phyloP scores from a whole-genome alignment of 257 asterid genomes.

The Rubia yunnanensis region DNA sequence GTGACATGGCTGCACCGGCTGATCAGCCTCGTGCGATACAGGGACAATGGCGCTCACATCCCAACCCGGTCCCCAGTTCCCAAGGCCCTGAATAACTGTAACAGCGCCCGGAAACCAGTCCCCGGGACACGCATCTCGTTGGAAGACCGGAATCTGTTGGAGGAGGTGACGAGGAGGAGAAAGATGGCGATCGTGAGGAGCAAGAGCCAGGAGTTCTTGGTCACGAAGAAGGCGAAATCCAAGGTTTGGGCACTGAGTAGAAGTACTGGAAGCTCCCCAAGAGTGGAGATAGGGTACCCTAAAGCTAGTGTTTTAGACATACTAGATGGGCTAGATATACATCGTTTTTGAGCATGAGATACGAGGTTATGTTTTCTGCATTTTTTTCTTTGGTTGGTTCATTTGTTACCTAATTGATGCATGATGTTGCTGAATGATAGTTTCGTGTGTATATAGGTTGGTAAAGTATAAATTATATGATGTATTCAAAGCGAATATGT shows the following conservation, averaged over 20 bases:
- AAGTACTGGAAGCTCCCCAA: constrained; percentile 75
- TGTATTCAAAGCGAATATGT: background rate
- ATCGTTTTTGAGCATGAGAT: constrained; percentile 29
- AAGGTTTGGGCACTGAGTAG: constrained; percentile 45
- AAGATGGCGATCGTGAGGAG: constrained; percentile 50
- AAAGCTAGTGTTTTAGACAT: constrained; percentile 56
- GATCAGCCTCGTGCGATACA: constrained; percentile 50
- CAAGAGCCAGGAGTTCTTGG: constrained; percentile 78
- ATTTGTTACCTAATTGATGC: constrained; percentile 8
- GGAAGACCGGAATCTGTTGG: constrained; percentile 64
- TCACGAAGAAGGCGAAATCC: constrained; percentile 27
- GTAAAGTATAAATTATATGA: background rate
- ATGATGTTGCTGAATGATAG: constrained; percentile 10
- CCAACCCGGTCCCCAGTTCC: constrained; percentile 49
- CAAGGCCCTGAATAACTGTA: constrained; percentile 27
- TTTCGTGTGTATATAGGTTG: constrained; percentile 21
- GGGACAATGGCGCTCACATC: constrained; percentile 45
- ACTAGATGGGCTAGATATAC: constrained; percentile 68
- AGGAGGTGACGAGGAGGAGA: constrained; percentile 62
- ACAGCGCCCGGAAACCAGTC: constrained; percentile 11
- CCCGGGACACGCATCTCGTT: constrained; percentile 33
- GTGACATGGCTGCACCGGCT: constrained; percentile 84
- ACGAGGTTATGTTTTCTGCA: background rate
- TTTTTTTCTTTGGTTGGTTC: constrained; percentile 15
- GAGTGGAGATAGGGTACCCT: constrained; percentile 29